Evolutionary conservation across 306 rosid genomes (phyloP).

Genomic region (Citrullus mucosospermus): DNA sequence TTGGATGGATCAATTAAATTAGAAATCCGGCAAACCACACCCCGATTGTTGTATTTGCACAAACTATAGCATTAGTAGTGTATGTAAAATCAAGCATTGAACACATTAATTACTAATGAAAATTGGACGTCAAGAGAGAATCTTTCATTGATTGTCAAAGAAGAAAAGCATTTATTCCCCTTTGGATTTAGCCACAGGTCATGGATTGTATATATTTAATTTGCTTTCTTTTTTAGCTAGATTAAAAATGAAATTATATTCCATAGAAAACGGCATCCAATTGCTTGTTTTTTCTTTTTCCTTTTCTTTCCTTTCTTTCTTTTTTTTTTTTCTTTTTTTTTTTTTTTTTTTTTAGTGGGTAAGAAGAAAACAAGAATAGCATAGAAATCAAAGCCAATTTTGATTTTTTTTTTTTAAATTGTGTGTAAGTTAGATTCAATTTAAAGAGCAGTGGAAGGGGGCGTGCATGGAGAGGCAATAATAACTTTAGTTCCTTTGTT

Average conservation of each 20-base stretch:
- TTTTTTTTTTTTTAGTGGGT: neutral
- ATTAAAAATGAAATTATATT: neutral
- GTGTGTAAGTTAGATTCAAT: neutral
- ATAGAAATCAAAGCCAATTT: neutral
- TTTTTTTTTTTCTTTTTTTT: too few relatives aligned
- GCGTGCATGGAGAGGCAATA: neutral
- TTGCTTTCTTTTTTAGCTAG: neutral
- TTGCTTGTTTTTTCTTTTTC: neutral
- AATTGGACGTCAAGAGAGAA: slow-evolving; percentile 22
- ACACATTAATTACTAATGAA: neutral
- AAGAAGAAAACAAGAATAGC: neutral
- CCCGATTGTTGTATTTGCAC: too few relatives aligned
- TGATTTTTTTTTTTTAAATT: neutral
- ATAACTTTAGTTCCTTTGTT: slow-evolving; percentile 42
- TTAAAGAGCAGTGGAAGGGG: neutral
- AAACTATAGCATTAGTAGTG: too few relatives aligned
- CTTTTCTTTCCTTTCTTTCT: too few relatives aligned
- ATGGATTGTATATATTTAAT: neutral
- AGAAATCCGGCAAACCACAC: too few relatives aligned
- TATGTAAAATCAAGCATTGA: neutral
- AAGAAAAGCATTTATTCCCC: slow-evolving; percentile 86
- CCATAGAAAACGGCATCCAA: neutral
- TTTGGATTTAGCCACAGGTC: neutral
- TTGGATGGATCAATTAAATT: too few relatives aligned
- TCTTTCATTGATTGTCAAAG: slow-evolving; percentile 71